phyloP scores from a whole-genome alignment of 2,329 filamentous ascomycete genomes.

The Ophiostoma sp. region DNA sequence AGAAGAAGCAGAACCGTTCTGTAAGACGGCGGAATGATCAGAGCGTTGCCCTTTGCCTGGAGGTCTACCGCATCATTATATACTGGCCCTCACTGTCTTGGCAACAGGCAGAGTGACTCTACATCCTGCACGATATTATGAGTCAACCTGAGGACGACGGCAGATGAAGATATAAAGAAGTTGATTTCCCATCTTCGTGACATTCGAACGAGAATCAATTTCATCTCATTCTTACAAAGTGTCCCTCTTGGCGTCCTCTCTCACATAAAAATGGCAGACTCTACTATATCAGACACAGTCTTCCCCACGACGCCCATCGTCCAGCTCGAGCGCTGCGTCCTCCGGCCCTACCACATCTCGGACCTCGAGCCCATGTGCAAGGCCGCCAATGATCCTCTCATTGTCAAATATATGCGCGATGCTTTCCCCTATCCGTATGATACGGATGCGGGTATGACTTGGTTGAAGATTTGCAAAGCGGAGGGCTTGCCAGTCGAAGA shows the following conservation, averaged over 20 bases:
- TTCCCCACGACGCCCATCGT: conserved; percentile 33
- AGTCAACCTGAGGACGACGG: not conserved
- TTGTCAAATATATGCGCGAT: conserved; percentile 45
- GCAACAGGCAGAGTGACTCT: not conserved
- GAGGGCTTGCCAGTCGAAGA: conserved; percentile 14
- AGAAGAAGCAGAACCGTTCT: not conserved
- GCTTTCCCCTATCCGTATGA: conserved; percentile 51
- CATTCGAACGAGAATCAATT: too few relatives aligned
- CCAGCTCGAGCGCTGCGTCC: conserved; percentile 37
- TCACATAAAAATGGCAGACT: not conserved
- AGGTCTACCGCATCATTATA: not conserved
- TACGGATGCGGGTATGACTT: conserved; percentile 40
- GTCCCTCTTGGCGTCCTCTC: too few relatives aligned
- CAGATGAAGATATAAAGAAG: not conserved
- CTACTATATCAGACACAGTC: not conserved
- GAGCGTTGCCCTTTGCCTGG: not conserved
- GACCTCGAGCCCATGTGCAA: conserved; percentile 42
- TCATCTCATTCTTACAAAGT: too few relatives aligned
- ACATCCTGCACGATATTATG: conserved; percentile 1
- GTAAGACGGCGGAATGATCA: conserved; percentile 13
- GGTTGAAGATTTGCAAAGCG: conserved; percentile 31
- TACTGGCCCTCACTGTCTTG: not conserved
- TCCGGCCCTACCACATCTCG: conserved; percentile 43
- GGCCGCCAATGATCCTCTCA: conserved; percentile 42
- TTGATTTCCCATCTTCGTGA: not conserved